phyloP scores from a whole-genome alignment of 176 grass and related monocot species.

The Aegilops speltoides region DNA sequence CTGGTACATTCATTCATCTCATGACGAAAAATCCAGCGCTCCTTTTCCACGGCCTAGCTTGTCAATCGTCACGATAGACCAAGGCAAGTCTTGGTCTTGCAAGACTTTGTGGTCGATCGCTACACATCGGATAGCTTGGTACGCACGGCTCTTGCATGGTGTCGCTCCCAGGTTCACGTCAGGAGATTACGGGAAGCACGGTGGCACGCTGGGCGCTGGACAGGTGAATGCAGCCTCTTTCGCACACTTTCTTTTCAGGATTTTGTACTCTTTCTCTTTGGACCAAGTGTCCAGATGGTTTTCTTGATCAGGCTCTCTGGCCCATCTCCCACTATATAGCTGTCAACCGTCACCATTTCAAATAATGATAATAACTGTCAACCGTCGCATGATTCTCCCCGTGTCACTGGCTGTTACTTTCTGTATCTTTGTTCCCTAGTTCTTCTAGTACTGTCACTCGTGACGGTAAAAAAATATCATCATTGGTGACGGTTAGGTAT shows the following conservation, averaged over 20 bases:
- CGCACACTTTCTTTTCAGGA: background rate
- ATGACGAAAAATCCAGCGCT: background rate
- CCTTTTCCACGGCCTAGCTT: background rate
- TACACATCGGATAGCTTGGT: background rate
- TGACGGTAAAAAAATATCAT: background rate
- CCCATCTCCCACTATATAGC: background rate
- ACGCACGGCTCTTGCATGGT: background rate
- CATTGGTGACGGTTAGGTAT: too few species aligned
- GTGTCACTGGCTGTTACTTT: background rate
- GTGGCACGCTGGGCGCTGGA: background rate
- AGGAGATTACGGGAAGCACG: background rate
- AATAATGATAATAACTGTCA: too few species aligned
- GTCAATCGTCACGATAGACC: background rate
- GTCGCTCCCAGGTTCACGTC: background rate
- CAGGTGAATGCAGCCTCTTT: slow-evolving; percentile 6
- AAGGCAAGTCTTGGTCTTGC: background rate
- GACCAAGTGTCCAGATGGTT: background rate
- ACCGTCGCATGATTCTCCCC: background rate
- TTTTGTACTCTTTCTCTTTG: background rate
- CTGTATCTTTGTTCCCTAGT: too few species aligned
- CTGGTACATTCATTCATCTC: background rate
- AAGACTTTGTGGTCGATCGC: background rate
- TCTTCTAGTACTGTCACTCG: background rate
- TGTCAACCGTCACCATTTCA: background rate
- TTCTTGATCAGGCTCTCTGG: background rate